These are phyloP conservation scores for Pyrrhoderma noxium DNA, from an alignment of 1,284 basidiomycete genomes.

Conservation along the genomic window DNA sequence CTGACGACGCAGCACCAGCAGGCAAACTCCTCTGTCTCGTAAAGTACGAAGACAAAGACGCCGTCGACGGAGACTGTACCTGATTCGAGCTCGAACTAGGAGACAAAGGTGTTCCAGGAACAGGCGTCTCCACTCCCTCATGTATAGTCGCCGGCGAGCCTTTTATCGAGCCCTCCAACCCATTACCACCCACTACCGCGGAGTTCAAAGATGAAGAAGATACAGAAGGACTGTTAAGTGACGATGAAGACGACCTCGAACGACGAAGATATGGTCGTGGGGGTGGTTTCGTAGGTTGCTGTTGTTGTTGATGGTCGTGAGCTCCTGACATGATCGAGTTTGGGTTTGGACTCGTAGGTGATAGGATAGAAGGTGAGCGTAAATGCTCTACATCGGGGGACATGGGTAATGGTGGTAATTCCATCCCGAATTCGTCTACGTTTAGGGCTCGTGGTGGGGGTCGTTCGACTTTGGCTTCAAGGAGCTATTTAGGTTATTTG, in stretches of 20 bases:
- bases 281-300: conserved; percentile 37
- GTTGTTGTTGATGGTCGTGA: conserved; percentile 23
- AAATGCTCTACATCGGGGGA: conserved; percentile 18
- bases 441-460: conserved; percentile 50
- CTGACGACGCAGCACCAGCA: too few relatives aligned
- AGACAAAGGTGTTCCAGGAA: too few relatives aligned
- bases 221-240: too few relatives aligned
- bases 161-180: too few relatives aligned
- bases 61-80: too few relatives aligned
- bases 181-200: too few relatives aligned
- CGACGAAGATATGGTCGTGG: conserved; percentile 54
- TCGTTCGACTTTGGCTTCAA: conserved; percentile 57
- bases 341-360: not conserved
- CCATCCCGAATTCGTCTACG: conserved; percentile 42
- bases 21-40: too few relatives aligned
- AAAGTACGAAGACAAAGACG: too few relatives aligned
- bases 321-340: not conserved
- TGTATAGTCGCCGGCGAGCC: too few relatives aligned
- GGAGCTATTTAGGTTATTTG: conserved; percentile 30
- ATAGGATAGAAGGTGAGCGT: not conserved
- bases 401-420: conserved; percentile 22
- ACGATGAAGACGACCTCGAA: conserved; percentile 36
- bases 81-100: too few relatives aligned
- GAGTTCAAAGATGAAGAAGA: too few relatives aligned
- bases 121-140: too few relatives aligned